phyloP scores from a whole-genome alignment of 2,329 filamentous ascomycete genomes.

The Sporothrix brasiliensis region DNA sequence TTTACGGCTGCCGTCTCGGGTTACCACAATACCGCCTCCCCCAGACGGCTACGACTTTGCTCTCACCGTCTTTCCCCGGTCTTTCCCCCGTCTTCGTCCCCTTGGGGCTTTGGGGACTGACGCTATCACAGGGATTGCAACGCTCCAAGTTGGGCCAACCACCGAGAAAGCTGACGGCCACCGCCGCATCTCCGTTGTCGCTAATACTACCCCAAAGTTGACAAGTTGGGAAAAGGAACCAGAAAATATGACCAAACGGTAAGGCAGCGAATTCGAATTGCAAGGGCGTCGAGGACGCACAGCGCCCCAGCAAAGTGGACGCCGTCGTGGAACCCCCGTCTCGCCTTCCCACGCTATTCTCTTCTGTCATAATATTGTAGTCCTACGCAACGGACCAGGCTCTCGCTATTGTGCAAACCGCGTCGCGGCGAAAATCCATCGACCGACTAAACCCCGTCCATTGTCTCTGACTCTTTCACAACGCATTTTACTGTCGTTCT shows the following conservation, averaged over 20 bases:
- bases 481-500: not conserved
- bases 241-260: not conserved
- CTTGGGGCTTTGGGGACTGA: not conserved
- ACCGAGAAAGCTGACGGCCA: not conserved
- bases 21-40: too few species aligned
- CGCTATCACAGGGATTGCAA: conserved; percentile 15
- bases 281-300: not conserved
- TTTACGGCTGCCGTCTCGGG: too few species aligned
- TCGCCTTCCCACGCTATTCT: conserved; percentile 9
- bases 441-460: not conserved
- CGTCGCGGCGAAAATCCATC: not conserved
- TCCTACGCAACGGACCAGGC: not conserved
- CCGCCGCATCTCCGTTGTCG: conserved; percentile 24
- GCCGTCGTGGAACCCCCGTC: not conserved
- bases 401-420: not conserved
- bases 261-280: not conserved
- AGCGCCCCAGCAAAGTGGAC: not conserved
- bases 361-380: not conserved
- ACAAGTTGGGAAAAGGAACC: not conserved
- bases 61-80: conserved; percentile 8
- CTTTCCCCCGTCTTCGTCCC: not conserved
- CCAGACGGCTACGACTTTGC: conserved; percentile 10
- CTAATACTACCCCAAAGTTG: conserved; percentile 12
- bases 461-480: conserved; percentile 18
- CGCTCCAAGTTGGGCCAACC: conserved; percentile 4